Conservation (phyloP, 2,329 filamentous ascomycete genomes). For the Xylaria polymorpha region DNA sequence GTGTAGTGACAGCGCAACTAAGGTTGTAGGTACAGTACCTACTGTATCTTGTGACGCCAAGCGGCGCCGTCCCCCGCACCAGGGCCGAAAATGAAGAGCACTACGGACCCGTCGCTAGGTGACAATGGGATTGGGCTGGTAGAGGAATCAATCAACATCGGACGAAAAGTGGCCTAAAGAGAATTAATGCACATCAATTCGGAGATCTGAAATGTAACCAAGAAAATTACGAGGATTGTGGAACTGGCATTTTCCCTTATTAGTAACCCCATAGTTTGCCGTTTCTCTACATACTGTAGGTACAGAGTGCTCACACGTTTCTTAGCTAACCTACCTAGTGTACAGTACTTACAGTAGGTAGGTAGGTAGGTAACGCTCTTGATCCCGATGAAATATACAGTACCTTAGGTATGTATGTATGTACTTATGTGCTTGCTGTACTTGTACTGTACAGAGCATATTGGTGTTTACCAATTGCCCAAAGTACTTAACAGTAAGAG, state of each 20-base stretch:
- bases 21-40: neutral
- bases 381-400: neutral
- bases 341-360: too few relatives aligned
- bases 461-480: neutral
- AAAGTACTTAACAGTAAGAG: conserved; percentile 4
- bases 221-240: too few relatives aligned
- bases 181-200: conserved; percentile 1
- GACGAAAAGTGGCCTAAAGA: neutral
- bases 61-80: conserved; percentile 11
- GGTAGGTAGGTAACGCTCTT: neutral
- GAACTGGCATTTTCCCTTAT: neutral
- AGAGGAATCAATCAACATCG: neutral
- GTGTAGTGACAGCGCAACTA: conserved; percentile 2
- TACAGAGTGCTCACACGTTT: neutral
- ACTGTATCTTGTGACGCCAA: conserved; percentile 8
- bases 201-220: neutral
- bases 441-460: too few relatives aligned
- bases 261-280: neutral
- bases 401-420: too few relatives aligned
- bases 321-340: neutral
- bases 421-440: too few relatives aligned
- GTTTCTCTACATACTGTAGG: neutral
- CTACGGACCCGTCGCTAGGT: neutral
- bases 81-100: conserved; percentile 4
- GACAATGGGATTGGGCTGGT: neutral